Conservation (phyloP, 1,139 yeast species). For the Saccharomyces hybrid region DNA sequence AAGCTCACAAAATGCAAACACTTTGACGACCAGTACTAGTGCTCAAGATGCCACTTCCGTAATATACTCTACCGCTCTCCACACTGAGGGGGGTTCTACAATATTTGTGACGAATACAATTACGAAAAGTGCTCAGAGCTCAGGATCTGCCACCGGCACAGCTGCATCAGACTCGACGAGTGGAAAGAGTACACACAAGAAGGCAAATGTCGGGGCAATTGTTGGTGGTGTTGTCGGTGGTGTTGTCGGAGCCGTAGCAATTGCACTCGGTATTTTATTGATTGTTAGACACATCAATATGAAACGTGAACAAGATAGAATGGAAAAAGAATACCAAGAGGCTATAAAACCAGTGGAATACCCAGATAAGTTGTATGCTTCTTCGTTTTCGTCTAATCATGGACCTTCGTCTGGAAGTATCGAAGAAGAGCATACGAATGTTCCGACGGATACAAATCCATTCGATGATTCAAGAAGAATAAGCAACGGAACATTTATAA, state of each 20-base stretch:
- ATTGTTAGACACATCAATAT: slow-evolving; percentile 25
- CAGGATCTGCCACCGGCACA: slow-evolving; percentile 9
- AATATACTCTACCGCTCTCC: slow-evolving; percentile 20
- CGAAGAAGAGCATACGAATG: slow-evolving; percentile 6
- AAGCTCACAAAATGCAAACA: background rate
- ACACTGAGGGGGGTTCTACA: slow-evolving; percentile 29
- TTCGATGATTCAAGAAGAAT: slow-evolving; percentile 30
- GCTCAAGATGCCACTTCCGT: slow-evolving; percentile 9
- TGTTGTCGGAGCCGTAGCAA: slow-evolving; percentile 26
- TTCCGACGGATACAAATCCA: slow-evolving; percentile 15
- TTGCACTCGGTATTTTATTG: slow-evolving; percentile 19
- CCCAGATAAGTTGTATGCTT: slow-evolving; percentile 7
- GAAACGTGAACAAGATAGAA: slow-evolving; percentile 30
- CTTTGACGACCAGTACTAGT: background rate
- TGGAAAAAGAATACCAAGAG: slow-evolving; percentile 33
- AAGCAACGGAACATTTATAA: slow-evolving; percentile 26
- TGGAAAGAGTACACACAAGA: slow-evolving; percentile 8
- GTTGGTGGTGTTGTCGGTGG: slow-evolving; percentile 34
- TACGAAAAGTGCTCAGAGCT: slow-evolving; percentile 17
- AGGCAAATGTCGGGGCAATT: slow-evolving; percentile 29
- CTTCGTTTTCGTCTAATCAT: slow-evolving; percentile 10
- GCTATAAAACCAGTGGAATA: slow-evolving; percentile 33
- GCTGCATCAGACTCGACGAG: slow-evolving; percentile 5
- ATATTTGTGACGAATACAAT: slow-evolving; percentile 25
- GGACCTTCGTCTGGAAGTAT: slow-evolving; percentile 4